Evolutionary conservation across 1,284 basidiomycete species (phyloP).

Genomic region (Spongiforma sp.): DNA sequence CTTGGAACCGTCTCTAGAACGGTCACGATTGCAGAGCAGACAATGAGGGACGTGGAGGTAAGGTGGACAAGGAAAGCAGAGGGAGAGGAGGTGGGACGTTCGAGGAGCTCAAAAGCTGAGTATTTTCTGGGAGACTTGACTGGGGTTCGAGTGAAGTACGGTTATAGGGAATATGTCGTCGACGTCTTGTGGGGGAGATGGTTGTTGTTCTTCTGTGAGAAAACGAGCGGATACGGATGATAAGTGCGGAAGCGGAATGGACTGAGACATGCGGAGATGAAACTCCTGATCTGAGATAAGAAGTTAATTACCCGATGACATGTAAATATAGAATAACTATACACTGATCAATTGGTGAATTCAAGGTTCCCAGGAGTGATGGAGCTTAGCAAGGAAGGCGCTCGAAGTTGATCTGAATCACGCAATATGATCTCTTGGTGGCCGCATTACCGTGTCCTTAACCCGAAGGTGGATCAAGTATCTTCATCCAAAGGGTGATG

Average conservation of each 20-base stretch:
- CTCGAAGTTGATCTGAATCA: no score
- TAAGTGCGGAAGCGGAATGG: slow-evolving; percentile 34
- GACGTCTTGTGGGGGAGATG: slow-evolving; percentile 37
- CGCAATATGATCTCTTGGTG: no score
- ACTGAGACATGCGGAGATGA: slow-evolving; percentile 37
- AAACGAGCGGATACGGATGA: slow-evolving; percentile 37
- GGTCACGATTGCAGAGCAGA: slow-evolving; percentile 79
- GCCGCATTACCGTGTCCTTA: no score
- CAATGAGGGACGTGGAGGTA: slow-evolving; percentile 65
- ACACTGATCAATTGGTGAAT: no score
- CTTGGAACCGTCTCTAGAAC: slow-evolving; percentile 85
- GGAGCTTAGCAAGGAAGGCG: no score
- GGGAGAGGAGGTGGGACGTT: slow-evolving; percentile 69
- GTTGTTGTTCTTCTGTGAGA: slow-evolving; percentile 41
- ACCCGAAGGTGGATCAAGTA: no score
- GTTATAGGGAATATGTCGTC: slow-evolving; percentile 44
- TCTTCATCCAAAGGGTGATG: no score
- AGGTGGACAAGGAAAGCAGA: slow-evolving; percentile 71
- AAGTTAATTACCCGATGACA: no score
- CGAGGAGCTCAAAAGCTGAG: slow-evolving; percentile 63
- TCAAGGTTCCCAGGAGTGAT: no score
- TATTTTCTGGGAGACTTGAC: slow-evolving; percentile 64
- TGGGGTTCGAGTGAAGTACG: slow-evolving; percentile 39
- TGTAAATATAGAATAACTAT: no score
- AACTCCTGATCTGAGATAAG: no score